Base-by-base conservation (phyloP, 495 filamentous ascomycete genomes). In the Parathielavia appendiculata region DNA sequence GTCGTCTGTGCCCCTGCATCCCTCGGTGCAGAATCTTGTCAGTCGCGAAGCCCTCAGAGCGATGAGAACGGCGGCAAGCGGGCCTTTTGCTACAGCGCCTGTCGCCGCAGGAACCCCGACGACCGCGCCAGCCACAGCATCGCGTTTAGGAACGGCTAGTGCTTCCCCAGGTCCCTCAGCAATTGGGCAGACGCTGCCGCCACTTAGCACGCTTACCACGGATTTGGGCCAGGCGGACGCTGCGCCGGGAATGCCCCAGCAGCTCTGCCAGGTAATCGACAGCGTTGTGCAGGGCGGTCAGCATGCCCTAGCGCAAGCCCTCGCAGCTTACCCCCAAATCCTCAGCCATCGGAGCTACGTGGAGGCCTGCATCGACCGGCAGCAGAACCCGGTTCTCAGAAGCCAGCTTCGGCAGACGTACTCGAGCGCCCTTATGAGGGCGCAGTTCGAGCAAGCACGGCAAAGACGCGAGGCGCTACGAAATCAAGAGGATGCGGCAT, bases 391-490 rank as follows among this genome's bases (percentile, higher is more conserved):
- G 0, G 62, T 76, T 8, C 45, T 68, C 5, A 65, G 77, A 36
- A 69, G 73, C 17, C 70, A 75, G 43, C 66, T 81, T 14, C 69
- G 74, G 22, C 72, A 73, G 55, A 72, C 74, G 12, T 74, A 77
- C 23, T 66, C 69, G 11, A 64, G 58, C 1, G 72, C 75, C 10
- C 41, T 79, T 2, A 71, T 74, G 14, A 67, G 75, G 41, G 70
- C 73, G 5, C 77, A 78, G 55, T 74, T 75, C 38, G 73, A 76
- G 54, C 73, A 77, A 40, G 68, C 55, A 0, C 60, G 67, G 12
- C 60, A 62, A 32, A 50, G 63, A 48, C 64, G 63, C 30, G 66
- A 70, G 57, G 63, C 50, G 12, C 23, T 59, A 4, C 67, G 68
- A 16, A 66, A 61, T 16, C 62, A 63, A 38, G 64, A 66, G 14